phyloP scores from a whole-genome alignment of 345 rosid genomes.

The Syzygium jambos region DNA sequence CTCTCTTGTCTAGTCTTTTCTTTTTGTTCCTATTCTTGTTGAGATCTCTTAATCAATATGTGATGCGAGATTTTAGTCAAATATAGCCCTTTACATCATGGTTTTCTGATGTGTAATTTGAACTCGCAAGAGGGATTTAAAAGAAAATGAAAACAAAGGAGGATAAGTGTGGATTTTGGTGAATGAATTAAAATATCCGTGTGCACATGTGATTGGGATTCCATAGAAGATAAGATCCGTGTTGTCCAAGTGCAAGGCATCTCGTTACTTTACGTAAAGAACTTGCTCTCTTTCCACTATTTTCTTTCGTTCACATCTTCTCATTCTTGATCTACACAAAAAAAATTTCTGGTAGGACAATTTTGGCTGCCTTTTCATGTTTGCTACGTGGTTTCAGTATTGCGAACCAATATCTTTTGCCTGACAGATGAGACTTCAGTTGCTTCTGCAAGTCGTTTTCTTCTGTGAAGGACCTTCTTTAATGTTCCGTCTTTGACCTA shows the following conservation, averaged over 20 bases:
- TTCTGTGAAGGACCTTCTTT: neutral
- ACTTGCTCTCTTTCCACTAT: constrained; percentile 17
- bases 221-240: neutral
- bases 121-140: neutral
- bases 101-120: neutral
- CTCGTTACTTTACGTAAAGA: constrained; percentile 58
- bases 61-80: neutral
- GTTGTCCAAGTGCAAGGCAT: constrained; percentile 8
- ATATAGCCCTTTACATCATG: neutral
- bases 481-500: neutral
- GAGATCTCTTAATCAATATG: neutral
- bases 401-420: neutral
- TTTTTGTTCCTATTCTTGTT: neutral
- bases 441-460: neutral
- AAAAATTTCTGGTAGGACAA: neutral
- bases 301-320: neutral
- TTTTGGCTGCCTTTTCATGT: neutral
- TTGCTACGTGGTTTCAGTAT: neutral
- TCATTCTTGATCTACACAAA: constrained; percentile 11
- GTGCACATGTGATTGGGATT: neutral
- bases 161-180: neutral
- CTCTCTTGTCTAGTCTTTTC: neutral
- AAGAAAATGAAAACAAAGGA: neutral
- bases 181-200: neutral
- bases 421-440: neutral